Conservation (phyloP, 139 green algal genomes). For the Tetradesmus obliquus region DNA sequence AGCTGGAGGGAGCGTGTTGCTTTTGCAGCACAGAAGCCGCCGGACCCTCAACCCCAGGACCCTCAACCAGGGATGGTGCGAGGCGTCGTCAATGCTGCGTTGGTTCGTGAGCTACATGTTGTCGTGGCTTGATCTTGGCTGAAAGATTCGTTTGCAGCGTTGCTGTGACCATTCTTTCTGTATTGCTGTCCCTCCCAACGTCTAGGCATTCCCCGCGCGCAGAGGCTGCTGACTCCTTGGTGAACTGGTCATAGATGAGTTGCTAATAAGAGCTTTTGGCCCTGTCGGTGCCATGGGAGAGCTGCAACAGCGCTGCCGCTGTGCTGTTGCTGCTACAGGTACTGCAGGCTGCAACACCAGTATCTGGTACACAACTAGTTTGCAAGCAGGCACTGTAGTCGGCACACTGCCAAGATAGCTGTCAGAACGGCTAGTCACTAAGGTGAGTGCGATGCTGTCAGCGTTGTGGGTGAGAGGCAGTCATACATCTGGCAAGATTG, state of each 20-base stretch:
- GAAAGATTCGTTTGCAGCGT: not conserved
- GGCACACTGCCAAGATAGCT: too few species aligned
- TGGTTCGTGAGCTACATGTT: not conserved
- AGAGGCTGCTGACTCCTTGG: not conserved
- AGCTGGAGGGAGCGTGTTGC: not conserved
- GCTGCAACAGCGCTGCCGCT: too few species aligned
- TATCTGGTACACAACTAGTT: not conserved
- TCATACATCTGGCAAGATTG: too few species aligned
- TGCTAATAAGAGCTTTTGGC: not conserved
- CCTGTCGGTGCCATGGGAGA: too few species aligned
- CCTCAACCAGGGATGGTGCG: not conserved
- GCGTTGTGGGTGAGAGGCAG: too few species aligned
- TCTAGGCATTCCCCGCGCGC: not conserved
- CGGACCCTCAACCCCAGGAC: conserved; percentile 3
- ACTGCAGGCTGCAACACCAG: not conserved
- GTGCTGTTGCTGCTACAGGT: not conserved
- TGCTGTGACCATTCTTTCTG: not conserved
- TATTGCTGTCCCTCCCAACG: not conserved
- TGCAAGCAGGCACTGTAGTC: not conserved
- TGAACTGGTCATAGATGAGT: not conserved
- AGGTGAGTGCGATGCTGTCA: too few species aligned
- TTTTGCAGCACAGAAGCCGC: not conserved
- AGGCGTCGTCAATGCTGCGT: not conserved
- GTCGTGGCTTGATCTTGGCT: not conserved
- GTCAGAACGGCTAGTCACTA: too few species aligned